Base-by-base conservation (phyloP, 1,284 basidiomycete genomes). In the Marasmius oreades region DNA sequence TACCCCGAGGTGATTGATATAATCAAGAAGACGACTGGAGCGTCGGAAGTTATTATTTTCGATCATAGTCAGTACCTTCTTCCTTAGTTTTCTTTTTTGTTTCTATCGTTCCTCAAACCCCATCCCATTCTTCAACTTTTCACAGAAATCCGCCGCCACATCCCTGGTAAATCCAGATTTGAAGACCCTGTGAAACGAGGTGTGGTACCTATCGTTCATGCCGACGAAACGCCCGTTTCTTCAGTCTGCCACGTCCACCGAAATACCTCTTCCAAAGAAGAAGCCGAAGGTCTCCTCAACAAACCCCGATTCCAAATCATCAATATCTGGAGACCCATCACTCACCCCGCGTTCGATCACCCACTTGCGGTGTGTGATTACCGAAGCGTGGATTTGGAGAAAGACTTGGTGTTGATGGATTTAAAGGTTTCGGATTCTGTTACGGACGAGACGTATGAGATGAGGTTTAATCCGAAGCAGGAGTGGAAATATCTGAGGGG, bases 281-380 rank as follows among this genome's bases (percentile, higher is more conserved):
- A 71, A 3, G 69, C 66, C 7, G 80, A 83, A 1, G 80, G 69
- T 1, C 72, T 67, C 16, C 72, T 79, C 10, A 70, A 82, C 22
- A 66, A 76, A 59, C 71, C 71, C 20, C 82, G 86, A 36, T 83
- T 80, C 70, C 85, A 88, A 66, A 82, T 88, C 54, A 81, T 90
- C 70, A 90, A 89, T 70, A 77, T 89, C 56, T 90, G 87, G 87
- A 71, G 85, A 7, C 86, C 86, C 1, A 83, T 89, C 57, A 61
- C 68, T 6, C 70, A 78, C 58, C 65, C 79, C 2, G 81, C 84
- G 8, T 67, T 71, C 36, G 85, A 88, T 63, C 77, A 73, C 70
- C 86, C 86, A 1, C 75, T 88, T 42, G 81, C 80, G 1, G 70
- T 88, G 5, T 86, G 84, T 62, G 87, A 90, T 63, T 84, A 70